Conservation (phyloP, 208 protist species). For the Crithidia sp. region DNA sequence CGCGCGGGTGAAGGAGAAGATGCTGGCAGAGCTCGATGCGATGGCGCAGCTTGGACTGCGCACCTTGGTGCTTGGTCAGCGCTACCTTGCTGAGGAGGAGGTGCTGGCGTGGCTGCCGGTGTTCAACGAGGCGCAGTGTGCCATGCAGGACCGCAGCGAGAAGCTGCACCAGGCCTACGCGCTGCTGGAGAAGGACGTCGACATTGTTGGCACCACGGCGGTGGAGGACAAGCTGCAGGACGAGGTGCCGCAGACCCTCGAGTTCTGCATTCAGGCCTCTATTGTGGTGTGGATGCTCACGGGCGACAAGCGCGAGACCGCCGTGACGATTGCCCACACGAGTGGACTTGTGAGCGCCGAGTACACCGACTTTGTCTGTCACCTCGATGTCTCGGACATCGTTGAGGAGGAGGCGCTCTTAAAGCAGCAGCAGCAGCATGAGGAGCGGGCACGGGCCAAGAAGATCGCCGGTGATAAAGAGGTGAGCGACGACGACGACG, state of each 20-base stretch:
- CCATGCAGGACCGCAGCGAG: conserved; percentile 61
- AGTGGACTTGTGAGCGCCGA: conserved; percentile 46
- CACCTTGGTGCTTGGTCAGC: conserved; percentile 78
- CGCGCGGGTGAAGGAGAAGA: conserved; percentile 27
- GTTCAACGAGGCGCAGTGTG: conserved; percentile 66
- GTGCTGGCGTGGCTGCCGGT: conserved; percentile 64
- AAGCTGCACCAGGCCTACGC: conserved; percentile 68
- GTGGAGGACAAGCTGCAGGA: conserved; percentile 98
- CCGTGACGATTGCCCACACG: conserved; percentile 94
- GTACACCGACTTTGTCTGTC: conserved; percentile 37
- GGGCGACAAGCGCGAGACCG: conserved; percentile 98
- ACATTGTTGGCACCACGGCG: conserved; percentile 92
- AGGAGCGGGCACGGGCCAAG: conserved; percentile 3
- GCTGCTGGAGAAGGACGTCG: conserved; percentile 81
- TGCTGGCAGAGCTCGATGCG: conserved; percentile 50
- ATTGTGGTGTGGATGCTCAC: conserved; percentile 98
- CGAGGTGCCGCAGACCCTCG: conserved; percentile 92
- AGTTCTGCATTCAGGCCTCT: conserved; percentile 77
- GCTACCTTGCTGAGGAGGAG: conserved; percentile 54
- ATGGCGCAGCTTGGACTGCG: conserved; percentile 70
- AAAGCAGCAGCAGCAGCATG: conserved; percentile 22
- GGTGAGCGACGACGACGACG: conserved; percentile 6
- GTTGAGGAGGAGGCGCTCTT: conserved; percentile 36
- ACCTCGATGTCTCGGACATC: conserved; percentile 55
- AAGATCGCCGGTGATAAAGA: conserved; percentile 2